Conservation (phyloP, 805 yeast species). For the Lipomyces yamadae region DNA sequence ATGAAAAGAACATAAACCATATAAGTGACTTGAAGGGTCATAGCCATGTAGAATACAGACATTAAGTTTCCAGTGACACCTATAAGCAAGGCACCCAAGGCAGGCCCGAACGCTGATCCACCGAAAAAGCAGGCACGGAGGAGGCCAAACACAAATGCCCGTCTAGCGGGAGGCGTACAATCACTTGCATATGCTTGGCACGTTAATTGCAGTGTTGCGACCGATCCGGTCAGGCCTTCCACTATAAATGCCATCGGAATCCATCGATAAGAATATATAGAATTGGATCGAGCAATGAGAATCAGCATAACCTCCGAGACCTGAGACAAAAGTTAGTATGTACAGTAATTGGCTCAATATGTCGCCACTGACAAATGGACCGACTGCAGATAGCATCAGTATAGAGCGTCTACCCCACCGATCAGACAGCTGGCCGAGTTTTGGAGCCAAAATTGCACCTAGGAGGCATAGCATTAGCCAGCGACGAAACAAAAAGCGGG, state of each 20-base stretch:
- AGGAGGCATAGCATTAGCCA: conserved; percentile 15
- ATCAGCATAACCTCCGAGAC: not conserved
- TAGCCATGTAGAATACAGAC: conserved; percentile 20
- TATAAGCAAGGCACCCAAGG: conserved; percentile 38
- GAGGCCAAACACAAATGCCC: conserved; percentile 48
- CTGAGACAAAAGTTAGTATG: not conserved
- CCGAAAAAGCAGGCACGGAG: conserved; percentile 41
- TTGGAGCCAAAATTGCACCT: conserved; percentile 23
- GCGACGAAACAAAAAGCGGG: conserved; percentile 15
- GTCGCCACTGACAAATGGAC: conserved; percentile 22
- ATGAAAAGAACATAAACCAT: conserved; percentile 12
- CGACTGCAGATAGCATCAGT: conserved; percentile 17
- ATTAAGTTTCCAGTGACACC: conserved; percentile 13
- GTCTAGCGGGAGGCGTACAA: conserved; percentile 62
- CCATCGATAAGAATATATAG: conserved; percentile 34
- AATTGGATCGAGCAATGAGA: conserved; percentile 8
- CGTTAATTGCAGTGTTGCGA: conserved; percentile 58
- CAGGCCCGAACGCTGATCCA: conserved; percentile 42
- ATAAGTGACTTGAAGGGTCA: conserved; percentile 9
- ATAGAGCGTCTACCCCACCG: conserved; percentile 23
- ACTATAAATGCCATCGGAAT: conserved; percentile 55
- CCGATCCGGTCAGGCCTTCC: conserved; percentile 64
- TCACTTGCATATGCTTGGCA: conserved; percentile 75
- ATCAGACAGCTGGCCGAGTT: conserved; percentile 26
- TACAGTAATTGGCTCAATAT: not conserved